Conservation (phyloP, 768 basidiomycete species). For the Leucosporidium creatinivorum region DNA sequence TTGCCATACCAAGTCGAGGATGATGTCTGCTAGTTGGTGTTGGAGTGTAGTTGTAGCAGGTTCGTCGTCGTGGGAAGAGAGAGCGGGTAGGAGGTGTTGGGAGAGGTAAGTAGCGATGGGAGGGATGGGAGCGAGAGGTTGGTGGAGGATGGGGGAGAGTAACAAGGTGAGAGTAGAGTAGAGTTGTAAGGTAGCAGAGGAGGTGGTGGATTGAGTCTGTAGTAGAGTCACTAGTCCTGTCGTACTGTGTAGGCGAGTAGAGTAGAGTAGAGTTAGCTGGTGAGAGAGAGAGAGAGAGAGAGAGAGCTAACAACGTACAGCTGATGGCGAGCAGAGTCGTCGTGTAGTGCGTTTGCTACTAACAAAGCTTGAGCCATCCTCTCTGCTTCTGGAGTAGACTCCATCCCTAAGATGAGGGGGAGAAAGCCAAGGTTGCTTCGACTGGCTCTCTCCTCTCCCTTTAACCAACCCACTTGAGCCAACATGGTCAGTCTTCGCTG, state of each 20-base stretch:
- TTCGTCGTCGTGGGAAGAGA: neutral
- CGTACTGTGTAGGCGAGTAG: neutral
- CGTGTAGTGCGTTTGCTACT: neutral
- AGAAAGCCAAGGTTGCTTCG: too few relatives aligned
- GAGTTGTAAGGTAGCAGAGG: neutral
- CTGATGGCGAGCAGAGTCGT: neutral
- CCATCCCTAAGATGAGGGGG: too few relatives aligned
- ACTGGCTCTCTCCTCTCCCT: neutral
- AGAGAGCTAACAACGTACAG: neutral
- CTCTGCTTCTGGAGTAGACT: too few relatives aligned
- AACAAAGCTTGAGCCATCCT: neutral
- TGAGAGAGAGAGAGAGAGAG: neutral
- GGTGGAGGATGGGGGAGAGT: neutral
- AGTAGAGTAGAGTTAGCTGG: neutral
- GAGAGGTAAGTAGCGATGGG: slow-evolving; percentile 13
- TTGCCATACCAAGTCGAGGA: slow-evolving; percentile 77
- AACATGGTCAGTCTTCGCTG: too few relatives aligned
- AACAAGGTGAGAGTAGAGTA: neutral
- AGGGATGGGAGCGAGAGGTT: neutral
- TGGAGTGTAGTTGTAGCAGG: neutral
- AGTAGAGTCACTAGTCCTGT: neutral
- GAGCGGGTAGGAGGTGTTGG: slow-evolving; percentile 10
- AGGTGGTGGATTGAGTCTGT: neutral
- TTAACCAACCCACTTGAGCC: too few relatives aligned
- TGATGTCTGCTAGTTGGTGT: slow-evolving; percentile 54